Conservation (phyloP, 345 rosid genomes). For the Passiflora organensis region DNA sequence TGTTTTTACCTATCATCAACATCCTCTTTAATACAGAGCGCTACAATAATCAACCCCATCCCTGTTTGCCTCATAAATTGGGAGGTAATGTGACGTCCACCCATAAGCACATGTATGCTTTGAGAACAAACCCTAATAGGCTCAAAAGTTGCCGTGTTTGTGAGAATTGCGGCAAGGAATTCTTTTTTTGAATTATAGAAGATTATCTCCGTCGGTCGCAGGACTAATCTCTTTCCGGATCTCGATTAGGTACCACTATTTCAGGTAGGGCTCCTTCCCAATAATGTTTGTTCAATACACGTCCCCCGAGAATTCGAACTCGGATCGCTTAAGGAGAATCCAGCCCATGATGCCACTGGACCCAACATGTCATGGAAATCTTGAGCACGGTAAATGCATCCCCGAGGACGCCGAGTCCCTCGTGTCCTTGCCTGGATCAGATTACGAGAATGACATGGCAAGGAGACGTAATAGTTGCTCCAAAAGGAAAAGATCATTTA, state of each 20-base stretch:
- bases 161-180: slow-evolving; percentile 73
- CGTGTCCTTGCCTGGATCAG: slow-evolving; percentile 38
- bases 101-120: slow-evolving; percentile 58
- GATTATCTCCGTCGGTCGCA: no score
- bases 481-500: slow-evolving; percentile 60
- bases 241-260: no score
- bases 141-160: slow-evolving; percentile 58
- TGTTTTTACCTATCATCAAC: no score
- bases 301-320: no score
- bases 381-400: slow-evolving; percentile 70
- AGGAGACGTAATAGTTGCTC: slow-evolving; percentile 44
- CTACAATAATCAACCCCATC: no score
- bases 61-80: slow-evolving; percentile 38
- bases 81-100: slow-evolving; percentile 35
- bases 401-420: slow-evolving; percentile 45
- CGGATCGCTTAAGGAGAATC: no score
- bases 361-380: slow-evolving; percentile 84
- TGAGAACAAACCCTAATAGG: slow-evolving; percentile 60
- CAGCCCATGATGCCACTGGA: no score
- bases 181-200: no score
- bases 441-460: slow-evolving; percentile 29
- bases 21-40: no score
- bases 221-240: no score
- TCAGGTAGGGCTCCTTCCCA: no score
- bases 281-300: no score